Evolutionary conservation across 2,329 filamentous ascomycete genomes (phyloP), one percentile per base, ranked within the genome.

Genomic region (Daldinia sp.): DNA sequence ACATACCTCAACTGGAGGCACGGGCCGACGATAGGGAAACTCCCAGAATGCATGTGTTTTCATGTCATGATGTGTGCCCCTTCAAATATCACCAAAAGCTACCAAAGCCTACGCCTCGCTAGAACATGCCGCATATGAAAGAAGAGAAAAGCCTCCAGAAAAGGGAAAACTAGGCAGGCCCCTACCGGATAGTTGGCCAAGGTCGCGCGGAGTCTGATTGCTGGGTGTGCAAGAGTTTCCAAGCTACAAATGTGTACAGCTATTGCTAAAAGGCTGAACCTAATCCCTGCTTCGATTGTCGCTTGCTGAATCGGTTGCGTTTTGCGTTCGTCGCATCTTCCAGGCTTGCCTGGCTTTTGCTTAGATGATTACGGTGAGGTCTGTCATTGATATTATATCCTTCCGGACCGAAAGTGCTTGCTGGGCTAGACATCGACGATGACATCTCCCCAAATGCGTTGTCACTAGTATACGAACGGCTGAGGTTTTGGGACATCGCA

Each of bases 271-370:
- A 97, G 51, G 92, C 91, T 49, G 94, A 91, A 25, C 93, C 93
- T 49, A 97, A 85, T n/a, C 94, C 94, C 76, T 93, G 97, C 79
- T 96, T 96, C 13, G 92, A 96, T 78, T 97, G 93, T 70, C 94
- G 85, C 79, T 95, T 95, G 79, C 93, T 97, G 78, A 97, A 98
- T 49, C 88, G 83, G 69, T 89, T 87, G 49, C 83, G 81, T 75
- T 86, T 88, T 10, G 80, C 77, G 35, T 73, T 71, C 15, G 70
- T 72, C 35, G 80, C 75, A 55, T 87, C 84, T 27, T 87, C 86
- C 21, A 83, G 69, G 65, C 79, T 84, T 41, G 79, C 81, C 71
- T 88, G 87, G 64, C 81, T 85, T 75, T 88, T 89, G 67, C 80
- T 86, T 35, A 89, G 71, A 69, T 87, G 84, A 64, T 83, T 83